These are phyloP conservation scores for Astrothelium subdiscretum DNA, from an alignment of 495 filamentous ascomycete species.

Conservation along the genomic window DNA sequence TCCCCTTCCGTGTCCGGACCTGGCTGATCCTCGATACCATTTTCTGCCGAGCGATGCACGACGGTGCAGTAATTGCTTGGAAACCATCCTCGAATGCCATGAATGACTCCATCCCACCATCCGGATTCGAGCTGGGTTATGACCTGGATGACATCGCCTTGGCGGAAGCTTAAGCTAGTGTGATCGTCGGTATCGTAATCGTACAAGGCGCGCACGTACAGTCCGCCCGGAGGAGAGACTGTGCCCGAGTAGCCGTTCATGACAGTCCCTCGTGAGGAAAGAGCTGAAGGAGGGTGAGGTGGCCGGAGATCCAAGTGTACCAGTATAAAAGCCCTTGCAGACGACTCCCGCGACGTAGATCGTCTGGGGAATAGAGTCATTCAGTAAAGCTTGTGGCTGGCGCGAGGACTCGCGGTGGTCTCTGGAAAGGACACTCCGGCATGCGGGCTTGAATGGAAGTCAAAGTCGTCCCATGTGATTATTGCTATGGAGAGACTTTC, in stretches of 20 bases:
- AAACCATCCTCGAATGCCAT: slow-evolving; percentile 91
- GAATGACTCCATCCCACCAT: slow-evolving; percentile 98
- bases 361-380: background rate
- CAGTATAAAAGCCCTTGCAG: slow-evolving; percentile 1
- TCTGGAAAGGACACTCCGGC: background rate
- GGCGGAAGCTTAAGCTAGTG: slow-evolving; percentile 89
- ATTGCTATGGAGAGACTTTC: background rate
- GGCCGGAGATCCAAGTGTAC: background rate
- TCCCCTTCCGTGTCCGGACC: slow-evolving; percentile 38
- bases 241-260: slow-evolving; percentile 64
- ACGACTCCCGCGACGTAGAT: background rate
- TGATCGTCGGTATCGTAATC: slow-evolving; percentile 95
- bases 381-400: background rate
- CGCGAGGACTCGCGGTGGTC: background rate
- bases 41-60: slow-evolving; percentile 55
- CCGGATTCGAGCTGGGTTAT: slow-evolving; percentile 95
- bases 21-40: slow-evolving; percentile 37
- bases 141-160: slow-evolving; percentile 94
- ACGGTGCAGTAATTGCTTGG: slow-evolving; percentile 96
- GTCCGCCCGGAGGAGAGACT: slow-evolving; percentile 56
- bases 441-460: background rate
- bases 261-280: background rate
- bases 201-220: slow-evolving; percentile 93
- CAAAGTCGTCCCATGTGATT: background rate
- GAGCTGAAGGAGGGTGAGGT: background rate